Conservation (phyloP, 1,284 basidiomycete genomes). For the Mrakiaceae sp. region DNA sequence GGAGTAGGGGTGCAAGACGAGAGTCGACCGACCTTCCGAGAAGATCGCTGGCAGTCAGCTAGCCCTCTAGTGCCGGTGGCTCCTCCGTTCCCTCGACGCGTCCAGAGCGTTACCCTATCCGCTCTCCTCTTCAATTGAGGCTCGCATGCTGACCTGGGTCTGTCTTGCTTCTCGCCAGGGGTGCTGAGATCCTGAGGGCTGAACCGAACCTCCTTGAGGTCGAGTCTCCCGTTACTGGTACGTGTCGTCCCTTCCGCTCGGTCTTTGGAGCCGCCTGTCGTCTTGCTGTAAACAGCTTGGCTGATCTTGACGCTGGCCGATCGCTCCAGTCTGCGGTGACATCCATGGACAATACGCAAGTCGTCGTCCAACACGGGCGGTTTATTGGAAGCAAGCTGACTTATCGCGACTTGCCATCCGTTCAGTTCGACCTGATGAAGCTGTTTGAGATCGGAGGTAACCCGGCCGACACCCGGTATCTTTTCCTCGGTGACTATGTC, state of each 20-base stretch:
- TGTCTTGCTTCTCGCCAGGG: constrained; percentile 27
- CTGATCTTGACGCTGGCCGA: not conserved
- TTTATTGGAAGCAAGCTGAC: constrained; percentile 12
- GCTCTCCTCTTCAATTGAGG: too few relatives aligned
- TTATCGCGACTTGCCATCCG: too few relatives aligned
- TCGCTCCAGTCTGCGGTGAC: constrained; percentile 68
- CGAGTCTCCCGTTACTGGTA: constrained; percentile 88
- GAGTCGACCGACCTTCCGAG: too few relatives aligned
- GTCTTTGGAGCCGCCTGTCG: constrained; percentile 6
- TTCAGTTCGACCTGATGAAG: constrained; percentile 93
- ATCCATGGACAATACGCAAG: constrained; percentile 95
- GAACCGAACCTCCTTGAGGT: constrained; percentile 87
- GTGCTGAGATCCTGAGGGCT: constrained; percentile 59
- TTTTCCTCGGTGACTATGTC: constrained; percentile 97
- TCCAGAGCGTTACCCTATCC: not conserved
- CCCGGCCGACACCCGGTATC: constrained; percentile 79
- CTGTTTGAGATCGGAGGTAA: constrained; percentile 92
- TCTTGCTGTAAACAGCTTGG: not conserved
- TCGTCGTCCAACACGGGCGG: constrained; percentile 17
- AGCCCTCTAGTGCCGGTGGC: too few relatives aligned
- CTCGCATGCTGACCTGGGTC: not conserved
- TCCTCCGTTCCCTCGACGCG: not conserved
- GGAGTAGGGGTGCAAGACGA: too few relatives aligned
- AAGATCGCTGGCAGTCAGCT: too few relatives aligned
- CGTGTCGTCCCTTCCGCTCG: constrained; percentile 27